phyloP scores from a whole-genome alignment of 1,284 basidiomycete genomes.

The Microbotryum silenes-acaulis region DNA sequence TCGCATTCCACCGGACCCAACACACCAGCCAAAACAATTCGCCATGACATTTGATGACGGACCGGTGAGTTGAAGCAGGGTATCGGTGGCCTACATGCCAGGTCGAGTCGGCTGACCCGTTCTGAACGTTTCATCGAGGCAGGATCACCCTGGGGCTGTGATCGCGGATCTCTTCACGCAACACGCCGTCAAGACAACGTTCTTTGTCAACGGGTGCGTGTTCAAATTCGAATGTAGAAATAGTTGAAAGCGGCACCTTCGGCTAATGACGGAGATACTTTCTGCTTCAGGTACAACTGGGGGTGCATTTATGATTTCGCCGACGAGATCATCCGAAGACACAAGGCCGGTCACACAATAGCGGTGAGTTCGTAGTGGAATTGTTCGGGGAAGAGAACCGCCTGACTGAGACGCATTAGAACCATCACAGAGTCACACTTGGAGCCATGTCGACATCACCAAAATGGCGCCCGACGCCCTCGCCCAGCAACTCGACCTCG shows the following conservation, averaged over 20 bases:
- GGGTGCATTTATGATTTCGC: constrained; percentile 36
- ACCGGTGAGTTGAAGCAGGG: too few relatives aligned
- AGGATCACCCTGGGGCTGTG: constrained; percentile 5
- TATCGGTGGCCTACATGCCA: too few relatives aligned
- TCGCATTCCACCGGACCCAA: too few relatives aligned
- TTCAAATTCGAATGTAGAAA: too few relatives aligned
- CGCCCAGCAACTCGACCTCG: constrained; percentile 29
- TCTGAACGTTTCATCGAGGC: too few relatives aligned
- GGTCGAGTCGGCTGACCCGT: too few relatives aligned
- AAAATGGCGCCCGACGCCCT: constrained; percentile 28
- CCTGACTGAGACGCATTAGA: too few relatives aligned
- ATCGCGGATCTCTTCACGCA: constrained; percentile 25
- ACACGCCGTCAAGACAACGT: constrained; percentile 26
- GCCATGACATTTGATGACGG: too few relatives aligned
- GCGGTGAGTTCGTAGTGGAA: constrained; percentile 29
- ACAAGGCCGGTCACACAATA: constrained; percentile 36
- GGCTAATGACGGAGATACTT: neutral
- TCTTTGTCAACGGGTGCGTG: constrained; percentile 18
- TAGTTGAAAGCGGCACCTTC: too few relatives aligned
- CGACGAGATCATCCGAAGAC: constrained; percentile 27
- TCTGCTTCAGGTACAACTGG: constrained; percentile 36
- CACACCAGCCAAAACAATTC: too few relatives aligned
- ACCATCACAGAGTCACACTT: neutral
- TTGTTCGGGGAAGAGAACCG: too few relatives aligned
- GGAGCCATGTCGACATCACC: constrained; percentile 32